A percentile compares a stretch with the other conserved stretches of the same genome.
Conservation (phyloP, 2,329 filamentous ascomycete species). For the Chaetomiaceae sp. region DNA sequence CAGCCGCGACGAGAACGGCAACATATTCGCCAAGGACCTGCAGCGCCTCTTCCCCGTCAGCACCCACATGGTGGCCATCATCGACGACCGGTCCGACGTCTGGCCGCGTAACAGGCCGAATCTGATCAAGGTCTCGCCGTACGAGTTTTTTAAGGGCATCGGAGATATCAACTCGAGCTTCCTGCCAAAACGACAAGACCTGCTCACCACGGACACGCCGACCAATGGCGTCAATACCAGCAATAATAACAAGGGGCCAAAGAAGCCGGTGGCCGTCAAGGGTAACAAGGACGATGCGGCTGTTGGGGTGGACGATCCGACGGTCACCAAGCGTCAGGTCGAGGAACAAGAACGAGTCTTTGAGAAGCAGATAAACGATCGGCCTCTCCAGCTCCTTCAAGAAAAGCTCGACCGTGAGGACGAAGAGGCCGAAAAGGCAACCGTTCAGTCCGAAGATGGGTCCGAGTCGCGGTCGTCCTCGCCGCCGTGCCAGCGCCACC, state of each 20-base stretch:
- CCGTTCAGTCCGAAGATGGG: conserved; percentile 39
- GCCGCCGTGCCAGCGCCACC: conserved; percentile 53
- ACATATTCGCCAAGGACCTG: conserved; percentile 82
- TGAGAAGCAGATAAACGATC: conserved; percentile 81
- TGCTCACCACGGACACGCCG: conserved; percentile 33
- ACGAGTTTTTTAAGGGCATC: conserved; percentile 97
- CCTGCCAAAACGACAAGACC: conserved; percentile 68
- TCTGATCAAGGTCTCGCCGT: conserved; percentile 88
- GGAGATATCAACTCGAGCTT: conserved; percentile 99
- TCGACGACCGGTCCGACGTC: conserved; percentile 93
- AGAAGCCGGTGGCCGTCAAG: conserved; percentile 15
- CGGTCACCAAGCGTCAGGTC: conserved; percentile 66
- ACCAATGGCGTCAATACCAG: conserved; percentile 19
- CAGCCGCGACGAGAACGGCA: conserved; percentile 94
- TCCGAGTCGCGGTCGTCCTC: conserved; percentile 24
- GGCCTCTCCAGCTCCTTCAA: conserved; percentile 87
- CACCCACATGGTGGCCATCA: conserved; percentile 98
- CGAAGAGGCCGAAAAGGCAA: conserved; percentile 51
- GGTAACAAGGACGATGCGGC: conserved; percentile 32
- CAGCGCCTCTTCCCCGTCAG: conserved; percentile 91
- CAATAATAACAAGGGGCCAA: conserved; percentile 10
- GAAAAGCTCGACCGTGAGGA: conserved; percentile 85
- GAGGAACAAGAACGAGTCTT: conserved; percentile 83
- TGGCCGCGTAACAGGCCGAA: conserved; percentile 90
- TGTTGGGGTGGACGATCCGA: conserved; percentile 69